Evolutionary conservation across 306 rosid species (phyloP).

Genomic region (Vigna nakashimae): DNA sequence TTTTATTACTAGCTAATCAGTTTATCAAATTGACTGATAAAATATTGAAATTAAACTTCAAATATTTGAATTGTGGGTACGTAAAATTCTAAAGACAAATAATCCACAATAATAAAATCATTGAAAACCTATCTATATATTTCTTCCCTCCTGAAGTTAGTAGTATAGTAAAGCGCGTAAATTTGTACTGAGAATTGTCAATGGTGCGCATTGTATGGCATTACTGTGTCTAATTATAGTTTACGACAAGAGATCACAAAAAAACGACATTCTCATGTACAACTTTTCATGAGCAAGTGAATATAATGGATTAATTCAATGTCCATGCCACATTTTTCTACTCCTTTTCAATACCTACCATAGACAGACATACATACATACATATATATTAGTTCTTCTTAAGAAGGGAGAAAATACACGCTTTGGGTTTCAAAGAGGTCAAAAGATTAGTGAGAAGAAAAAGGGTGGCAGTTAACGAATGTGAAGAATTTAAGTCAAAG

Average conservation of each 20-base stretch:
- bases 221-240: conserved; percentile 33
- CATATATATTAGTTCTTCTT: neutral
- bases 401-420: conserved; percentile 60
- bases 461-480: conserved; percentile 37
- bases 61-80: too few relatives aligned
- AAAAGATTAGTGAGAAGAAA: conserved; percentile 58
- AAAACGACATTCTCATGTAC: conserved; percentile 26
- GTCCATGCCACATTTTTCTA: conserved; percentile 47
- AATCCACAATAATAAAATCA: too few relatives aligned
- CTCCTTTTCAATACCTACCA: conserved; percentile 61
- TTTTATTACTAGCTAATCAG: too few relatives aligned
- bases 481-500: conserved; percentile 74
- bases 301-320: conserved; percentile 63
- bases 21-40: too few relatives aligned
- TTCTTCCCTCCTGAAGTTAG: too few relatives aligned
- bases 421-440: conserved; percentile 66
- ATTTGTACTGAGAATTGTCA: neutral
- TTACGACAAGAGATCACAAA: conserved; percentile 48
- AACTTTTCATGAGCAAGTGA: conserved; percentile 20
- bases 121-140: too few relatives aligned
- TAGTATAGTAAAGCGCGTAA: too few relatives aligned
- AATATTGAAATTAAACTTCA: too few relatives aligned
- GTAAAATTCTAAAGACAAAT: too few relatives aligned
- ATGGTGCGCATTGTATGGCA: conserved; percentile 29
- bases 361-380: too few relatives aligned